These are phyloP conservation scores for Dryas integrifolia DNA, from an alignment of 331 rosid genomes.

Conservation along the genomic window DNA sequence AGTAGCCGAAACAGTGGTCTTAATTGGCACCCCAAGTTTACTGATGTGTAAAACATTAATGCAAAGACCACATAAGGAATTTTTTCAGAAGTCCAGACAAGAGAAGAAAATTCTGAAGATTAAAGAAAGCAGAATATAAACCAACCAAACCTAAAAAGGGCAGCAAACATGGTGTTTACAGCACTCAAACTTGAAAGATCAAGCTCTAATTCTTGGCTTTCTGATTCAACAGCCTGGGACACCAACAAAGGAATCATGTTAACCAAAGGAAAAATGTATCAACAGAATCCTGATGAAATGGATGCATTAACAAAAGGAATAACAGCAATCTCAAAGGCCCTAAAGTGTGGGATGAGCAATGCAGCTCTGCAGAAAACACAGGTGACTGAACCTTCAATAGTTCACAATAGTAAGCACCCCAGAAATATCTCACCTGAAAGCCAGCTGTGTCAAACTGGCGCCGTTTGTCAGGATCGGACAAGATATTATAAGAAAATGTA, in stretches of 20 bases:
- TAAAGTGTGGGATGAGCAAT: conserved; percentile 1
- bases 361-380: conserved; percentile 11
- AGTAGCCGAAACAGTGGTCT: conserved; percentile 91
- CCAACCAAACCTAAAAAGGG: conserved; percentile 76
- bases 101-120: background rate
- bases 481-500: conserved; percentile 80
- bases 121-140: conserved; percentile 5
- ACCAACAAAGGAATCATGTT: conserved; percentile 27
- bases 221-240: conserved; percentile 85
- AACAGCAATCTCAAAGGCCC: background rate
- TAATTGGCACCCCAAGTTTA: conserved; percentile 98
- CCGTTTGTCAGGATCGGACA: conserved; percentile 89
- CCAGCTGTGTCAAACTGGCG: conserved; percentile 90
- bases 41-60: conserved; percentile 34
- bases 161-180: conserved; percentile 97
- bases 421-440: conserved; percentile 69
- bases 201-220: conserved; percentile 89
- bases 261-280: background rate
- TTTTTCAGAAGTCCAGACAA: background rate
- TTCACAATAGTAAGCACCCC: conserved; percentile 21
- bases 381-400: conserved; percentile 17
- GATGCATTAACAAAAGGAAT: background rate
- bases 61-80: background rate
- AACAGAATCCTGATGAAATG: background rate
- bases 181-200: conserved; percentile 96